Percentiles rank a stretch among this genome's conserved stretches.
These are phyloP conservation scores for Macrophomina phaseolina DNA, from an alignment of 2,329 filamentous ascomycete species.

Conservation along the genomic window DNA sequence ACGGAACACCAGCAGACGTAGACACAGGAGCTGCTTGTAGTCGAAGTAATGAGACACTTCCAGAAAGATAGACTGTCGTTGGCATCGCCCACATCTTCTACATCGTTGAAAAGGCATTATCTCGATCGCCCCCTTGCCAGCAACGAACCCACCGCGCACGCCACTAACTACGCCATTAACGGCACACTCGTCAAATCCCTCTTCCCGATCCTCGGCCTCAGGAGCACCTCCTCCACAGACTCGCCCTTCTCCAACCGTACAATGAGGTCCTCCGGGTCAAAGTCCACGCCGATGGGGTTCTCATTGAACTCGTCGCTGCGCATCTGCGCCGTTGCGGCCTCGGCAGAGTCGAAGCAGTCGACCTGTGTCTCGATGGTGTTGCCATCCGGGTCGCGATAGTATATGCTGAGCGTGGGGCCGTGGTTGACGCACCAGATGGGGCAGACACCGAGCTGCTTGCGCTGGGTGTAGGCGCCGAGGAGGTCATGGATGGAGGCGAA, in stretches of 20 bases:
- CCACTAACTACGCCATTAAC: not conserved
- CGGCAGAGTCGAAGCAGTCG: constrained; percentile 41
- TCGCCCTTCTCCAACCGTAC: constrained; percentile 35
- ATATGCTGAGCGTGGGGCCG: constrained; percentile 54
- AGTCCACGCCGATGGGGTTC: constrained; percentile 54
- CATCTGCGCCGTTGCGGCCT: constrained; percentile 52
- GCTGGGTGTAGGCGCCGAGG: constrained; percentile 44
- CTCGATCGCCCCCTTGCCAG: too few relatives aligned
- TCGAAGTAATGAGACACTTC: too few relatives aligned
- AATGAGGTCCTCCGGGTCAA: constrained; percentile 53
- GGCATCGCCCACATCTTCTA: too few relatives aligned
- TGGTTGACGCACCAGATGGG: constrained; percentile 56
- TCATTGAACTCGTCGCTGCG: constrained; percentile 39
- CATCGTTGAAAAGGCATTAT: too few relatives aligned
- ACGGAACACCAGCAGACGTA: too few relatives aligned
- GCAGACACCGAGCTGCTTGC: constrained; percentile 44
- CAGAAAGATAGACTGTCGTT: too few relatives aligned
- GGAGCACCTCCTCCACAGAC: not conserved
- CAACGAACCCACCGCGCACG: too few relatives aligned
- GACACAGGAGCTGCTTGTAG: too few relatives aligned
- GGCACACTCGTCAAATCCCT: not conserved
- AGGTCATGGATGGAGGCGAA: constrained; percentile 46
- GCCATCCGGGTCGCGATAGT: constrained; percentile 58
- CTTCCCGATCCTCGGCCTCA: not conserved
- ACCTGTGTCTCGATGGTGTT: constrained; percentile 57